Evolutionary conservation across 352 stramenopile genomes (phyloP), one percentile per base, ranked within the genome.

Genomic region (Phytopythium ostracodes): DNA sequence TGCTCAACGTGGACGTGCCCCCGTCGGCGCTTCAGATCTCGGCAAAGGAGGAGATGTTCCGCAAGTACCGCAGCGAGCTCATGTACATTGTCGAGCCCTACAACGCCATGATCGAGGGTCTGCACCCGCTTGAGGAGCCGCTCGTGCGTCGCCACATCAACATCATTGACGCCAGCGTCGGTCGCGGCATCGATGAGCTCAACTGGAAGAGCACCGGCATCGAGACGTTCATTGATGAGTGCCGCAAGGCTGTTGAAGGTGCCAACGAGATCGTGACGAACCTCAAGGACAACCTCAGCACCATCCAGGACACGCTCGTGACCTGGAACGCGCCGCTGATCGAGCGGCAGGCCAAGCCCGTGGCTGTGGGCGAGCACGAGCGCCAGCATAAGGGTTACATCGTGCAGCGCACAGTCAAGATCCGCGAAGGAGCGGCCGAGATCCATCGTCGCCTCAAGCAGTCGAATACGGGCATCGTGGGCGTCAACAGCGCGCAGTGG

Each of bases 81-180:
- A 95, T 98, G 68, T 95, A 98, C 60, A 98, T 99, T 66, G 96
- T 99, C 0, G 96, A 98, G 51, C 97, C 97, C 60, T 98, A 99
- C 78, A 99, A 99, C 69, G 88, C 87, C 25, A 98, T 99, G 72
- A 95, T 99, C 59, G 92, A 98, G 63, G 91, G 89, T 12, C 83
- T 99, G 15, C 92, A 99, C 52, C 95, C 96, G 6, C 87, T 99
- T 4, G 97, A 99, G 69, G 96, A 98, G 68, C 96, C 97, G 17
- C 77, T 99, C 8, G 84, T 99, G 27, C 83, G 89, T 52, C 92
- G 93, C 15, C 97, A 99, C 65, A 90, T 99, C 44, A 88, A 94
- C 57, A 98, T 98, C 61, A 99, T 99, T 47, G 96, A 99, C 63
- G 76, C 79, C 0, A 96, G 91, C 51, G 88, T 99, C 42, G 88